Base-by-base conservation (phyloP, 768 basidiomycete species). In the Peribolospora baueri region DNA sequence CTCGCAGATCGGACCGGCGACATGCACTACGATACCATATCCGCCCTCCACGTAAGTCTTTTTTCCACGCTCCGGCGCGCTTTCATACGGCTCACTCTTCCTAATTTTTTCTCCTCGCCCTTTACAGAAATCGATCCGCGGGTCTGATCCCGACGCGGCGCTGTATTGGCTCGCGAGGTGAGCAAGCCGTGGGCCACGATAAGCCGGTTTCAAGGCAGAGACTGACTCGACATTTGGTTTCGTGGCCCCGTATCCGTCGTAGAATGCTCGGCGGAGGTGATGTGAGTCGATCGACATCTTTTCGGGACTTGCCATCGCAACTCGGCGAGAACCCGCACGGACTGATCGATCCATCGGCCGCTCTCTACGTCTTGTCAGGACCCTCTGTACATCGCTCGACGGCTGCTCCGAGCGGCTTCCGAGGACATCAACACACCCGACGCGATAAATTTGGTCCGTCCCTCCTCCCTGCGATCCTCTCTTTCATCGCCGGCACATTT, bases 111-210 rank as follows among this genome's bases (percentile, higher is more conserved):
- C 82, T 76, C 84, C 84, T 60, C 81, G 78, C 41, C 84, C 81
- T 3, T 69, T 87, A 60, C 84, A 88, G 68, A 88, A 88, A 66
- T 77, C 76, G 56, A 74, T 87, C 42, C 74, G 85, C 42, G 85
- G 83, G 6, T 76, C 77, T 54, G 76, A 85, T 58, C 77, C 76
- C 5, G 73, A 73, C 61, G 85, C 83, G 0, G 84, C 84, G 5
- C 68, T 86, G 71, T 88, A 87, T 65, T 88, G 84, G 83, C 72
- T 88, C 25, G 83, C 84, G 25, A 25, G 25, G 25, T 25, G 25
- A 25, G 25, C 25, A 25, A 25, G 25, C 25, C 25, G 25, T 25
- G 25, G 25, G 25, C 25, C 25, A 25, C 25, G 25, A 25, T 25
- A 25, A 25, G 25, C 25, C 25, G 25, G 25, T 25, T 25, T 25